Base-by-base conservation (phyloP, 2,329 filamentous ascomycete genomes). In the Mycosphaerella sp. region DNA sequence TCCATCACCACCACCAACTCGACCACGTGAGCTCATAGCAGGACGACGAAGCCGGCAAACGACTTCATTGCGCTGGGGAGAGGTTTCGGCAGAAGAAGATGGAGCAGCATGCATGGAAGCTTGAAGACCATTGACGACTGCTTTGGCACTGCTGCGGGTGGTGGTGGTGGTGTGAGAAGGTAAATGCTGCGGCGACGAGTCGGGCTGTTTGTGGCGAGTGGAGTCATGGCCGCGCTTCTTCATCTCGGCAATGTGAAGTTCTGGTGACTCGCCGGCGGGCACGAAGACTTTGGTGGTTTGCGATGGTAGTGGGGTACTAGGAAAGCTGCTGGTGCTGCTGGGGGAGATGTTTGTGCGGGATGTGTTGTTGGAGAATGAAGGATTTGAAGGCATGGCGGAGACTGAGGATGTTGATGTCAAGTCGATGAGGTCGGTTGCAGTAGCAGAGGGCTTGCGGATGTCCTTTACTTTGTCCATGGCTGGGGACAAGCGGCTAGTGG, bases 261-360 rank as follows among this genome's bases (percentile, higher is more conserved):
- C 55, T 17, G 55, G 53, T 8, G 61, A 62, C 35, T 66, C 64
- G 50, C 64, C 62, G 14, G 55, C 55, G 9, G 64, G 63, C 14
- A 66, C 60, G 52, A 66, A 66, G 52, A 65, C 55, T 46, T 54
- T 59, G 40, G 53, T 56, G 13, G 44, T 52, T 17, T 50, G 53
- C 17, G 44, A 28, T 3, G 44, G 18, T 6, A 39, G 6, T 3
- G 44, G 36, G 1, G 44, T 32, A 16, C 28, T 6, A 8, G 46
- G 28, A 3, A 12, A 7, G 37, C 37, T 21, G 16, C 48, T 47
- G 30, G 32, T 16, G 32, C 12, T 16, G 32, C 12, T 14, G 35
- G 36, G 21, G 14, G 40, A 21, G 49, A 44, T 51, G 17, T 48
- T 41, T 6, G 44, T 44, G n/a, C 16, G 10, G 30, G 41, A 27